Base-by-base conservation (phyloP, 2,329 filamentous ascomycete species). In the Claviceps pazoutovae region DNA sequence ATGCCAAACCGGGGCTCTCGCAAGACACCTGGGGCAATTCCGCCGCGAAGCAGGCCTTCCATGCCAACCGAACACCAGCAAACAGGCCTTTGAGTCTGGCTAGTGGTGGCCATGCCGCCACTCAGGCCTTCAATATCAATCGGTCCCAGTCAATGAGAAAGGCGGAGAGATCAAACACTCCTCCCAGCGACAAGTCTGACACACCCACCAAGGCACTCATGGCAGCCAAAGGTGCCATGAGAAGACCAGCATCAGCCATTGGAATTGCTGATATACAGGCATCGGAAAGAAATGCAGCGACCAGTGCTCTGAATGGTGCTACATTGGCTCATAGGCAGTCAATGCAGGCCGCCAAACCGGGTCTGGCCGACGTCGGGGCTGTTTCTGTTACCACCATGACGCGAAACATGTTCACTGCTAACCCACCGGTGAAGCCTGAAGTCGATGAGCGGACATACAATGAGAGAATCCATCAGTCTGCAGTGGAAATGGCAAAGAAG, bases 401-500 rank as follows among this genome's bases (percentile, higher is more conserved):
- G 38, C 75, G 82, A 55, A 81, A 83, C 55, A 86, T 95, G 80
- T 95, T 84, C 62, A 88, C 84, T 0, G 83, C 86, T 1, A 71
- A 80, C 37, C 88, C 89, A 4, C 83, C 83, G 0, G 79, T 94
- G 3, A 74, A 79, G 26, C 71, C 78, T 2, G 87, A 94, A 61
- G 69, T 81, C 0, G 83, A 93, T 42, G 88, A 95, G 60, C 78
- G 82, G 64, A 82, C 78, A 55, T 80, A 78, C 53, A 78, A 83
- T 45, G 84, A 88, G 57, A 80, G 82, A 4, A 71, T 95, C 2
- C 84, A 84, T 56, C 87, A 88, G 34, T 91, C 88, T 19, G 88
- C 90, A 2, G 73, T 95, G 3, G 87, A 86, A 11, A 95, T 96
- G 88, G 89, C 90, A 6, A 86, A 84, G 66, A 80, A 84, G 58